These are phyloP conservation scores for Trichoderma sp. DNA, from an alignment of 2,329 filamentous ascomycete species.

Conservation along the genomic window DNA sequence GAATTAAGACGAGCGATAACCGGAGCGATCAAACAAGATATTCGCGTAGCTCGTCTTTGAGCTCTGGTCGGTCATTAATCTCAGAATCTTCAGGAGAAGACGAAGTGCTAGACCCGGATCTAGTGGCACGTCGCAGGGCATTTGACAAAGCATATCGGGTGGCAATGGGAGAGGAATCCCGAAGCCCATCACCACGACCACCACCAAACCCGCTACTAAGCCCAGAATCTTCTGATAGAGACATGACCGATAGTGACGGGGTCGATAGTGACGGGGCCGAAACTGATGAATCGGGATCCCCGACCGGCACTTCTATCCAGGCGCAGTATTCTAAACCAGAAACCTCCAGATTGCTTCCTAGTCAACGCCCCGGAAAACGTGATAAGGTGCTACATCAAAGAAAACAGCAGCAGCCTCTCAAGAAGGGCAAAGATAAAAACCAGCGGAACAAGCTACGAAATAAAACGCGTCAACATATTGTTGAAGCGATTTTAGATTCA, in stretches of 20 bases:
- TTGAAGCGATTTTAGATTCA: neutral
- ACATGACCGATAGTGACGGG: neutral
- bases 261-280: too few species aligned
- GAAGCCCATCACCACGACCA: too few species aligned
- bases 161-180: too few species aligned
- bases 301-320: neutral
- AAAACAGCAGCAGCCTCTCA: neutral
- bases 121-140: too few species aligned
- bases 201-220: neutral
- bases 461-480: neutral
- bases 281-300: neutral
- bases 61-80: too few species aligned
- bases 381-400: neutral
- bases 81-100: too few species aligned
- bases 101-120: too few species aligned
- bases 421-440: neutral
- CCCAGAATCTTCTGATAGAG: neutral
- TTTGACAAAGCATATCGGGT: too few species aligned
- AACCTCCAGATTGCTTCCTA: neutral
- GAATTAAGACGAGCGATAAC: too few species aligned
- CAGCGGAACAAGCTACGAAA: neutral
- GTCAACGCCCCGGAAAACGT: neutral
- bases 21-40: too few species aligned
- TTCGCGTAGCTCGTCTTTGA: too few species aligned
- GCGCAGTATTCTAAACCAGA: neutral